phyloP scores from a whole-genome alignment of 306 rosid species.

The Vigna reflexopilosa region DNA sequence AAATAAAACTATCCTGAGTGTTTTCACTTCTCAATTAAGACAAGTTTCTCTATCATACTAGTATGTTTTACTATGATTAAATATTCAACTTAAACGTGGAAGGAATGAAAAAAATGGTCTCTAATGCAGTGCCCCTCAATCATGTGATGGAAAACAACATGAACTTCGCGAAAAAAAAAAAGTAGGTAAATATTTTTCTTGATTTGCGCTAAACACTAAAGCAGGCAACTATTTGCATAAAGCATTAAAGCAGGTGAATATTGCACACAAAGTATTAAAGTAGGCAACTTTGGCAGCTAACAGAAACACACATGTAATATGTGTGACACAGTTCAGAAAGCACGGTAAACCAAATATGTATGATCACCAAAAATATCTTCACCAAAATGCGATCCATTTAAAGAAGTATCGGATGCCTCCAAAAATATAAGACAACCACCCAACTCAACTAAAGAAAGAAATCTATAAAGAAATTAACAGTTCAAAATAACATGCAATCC shows the following conservation, averaged over 20 bases:
- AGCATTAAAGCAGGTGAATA: not conserved
- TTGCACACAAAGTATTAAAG: conserved; percentile 1
- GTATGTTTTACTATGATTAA: conserved; percentile 9
- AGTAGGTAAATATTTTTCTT: not conserved
- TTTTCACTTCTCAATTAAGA: not conserved
- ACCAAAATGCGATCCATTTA: conserved; percentile 8
- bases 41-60: conserved; percentile 4
- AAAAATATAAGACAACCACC: conserved; percentile 36
- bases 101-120: conserved; percentile 11
- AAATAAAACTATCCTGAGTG: not conserved
- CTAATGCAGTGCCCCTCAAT: not conserved
- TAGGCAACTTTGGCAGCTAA: not conserved
- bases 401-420: conserved; percentile 27
- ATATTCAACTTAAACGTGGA: conserved; percentile 19
- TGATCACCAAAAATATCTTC: conserved; percentile 29
- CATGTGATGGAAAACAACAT: conserved; percentile 25
- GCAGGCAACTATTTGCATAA: not conserved
- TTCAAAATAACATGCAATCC: conserved; percentile 13
- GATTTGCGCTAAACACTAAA: not conserved
- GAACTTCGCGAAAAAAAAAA: not conserved
- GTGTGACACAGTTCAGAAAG: not conserved
- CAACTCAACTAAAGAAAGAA: conserved; percentile 37
- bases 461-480: conserved; percentile 4
- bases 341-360: conserved; percentile 4
- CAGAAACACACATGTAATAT: not conserved